Conservation (phyloP, 805 yeast species). For the Wickerhamomyces bovis region DNA sequence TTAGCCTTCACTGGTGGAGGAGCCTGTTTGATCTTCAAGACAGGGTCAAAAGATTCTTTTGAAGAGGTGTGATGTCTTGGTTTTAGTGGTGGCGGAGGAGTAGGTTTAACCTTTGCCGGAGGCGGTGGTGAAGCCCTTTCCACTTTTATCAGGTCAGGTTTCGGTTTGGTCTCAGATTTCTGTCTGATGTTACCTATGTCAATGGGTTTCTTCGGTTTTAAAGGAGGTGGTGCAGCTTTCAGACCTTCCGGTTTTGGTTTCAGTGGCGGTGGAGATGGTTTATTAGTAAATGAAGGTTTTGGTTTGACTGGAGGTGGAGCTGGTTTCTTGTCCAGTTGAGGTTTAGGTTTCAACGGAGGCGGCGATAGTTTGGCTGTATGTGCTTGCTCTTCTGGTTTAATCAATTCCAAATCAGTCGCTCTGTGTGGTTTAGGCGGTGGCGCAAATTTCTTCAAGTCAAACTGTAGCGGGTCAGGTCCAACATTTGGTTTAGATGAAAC, state of each 20-base stretch:
- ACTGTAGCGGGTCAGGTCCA: neutral
- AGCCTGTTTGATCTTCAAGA: neutral
- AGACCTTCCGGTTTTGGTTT: slow-evolving; percentile 9
- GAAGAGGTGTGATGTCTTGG: neutral
- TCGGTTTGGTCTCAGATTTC: neutral
- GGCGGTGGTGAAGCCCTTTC: neutral
- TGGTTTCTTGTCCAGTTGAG: slow-evolving; percentile 6
- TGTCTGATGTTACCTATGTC: neutral
- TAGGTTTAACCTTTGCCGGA: slow-evolving; percentile 2
- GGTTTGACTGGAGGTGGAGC: slow-evolving; percentile 11
- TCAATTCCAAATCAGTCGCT: neutral
- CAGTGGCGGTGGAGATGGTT: slow-evolving; percentile 7
- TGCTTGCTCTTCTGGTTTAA: neutral
- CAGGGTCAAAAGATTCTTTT: neutral
- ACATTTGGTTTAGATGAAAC: neutral
- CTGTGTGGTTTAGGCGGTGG: neutral
- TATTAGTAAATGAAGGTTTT: slow-evolving; percentile 3
- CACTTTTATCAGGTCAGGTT: neutral
- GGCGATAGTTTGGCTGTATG: slow-evolving; percentile 8
- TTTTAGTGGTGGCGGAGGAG: neutral
- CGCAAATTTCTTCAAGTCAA: neutral
- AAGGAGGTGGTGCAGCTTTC: slow-evolving; percentile 9
- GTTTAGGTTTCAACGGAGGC: slow-evolving; percentile 27
- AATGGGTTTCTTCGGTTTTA: slow-evolving; percentile 9
- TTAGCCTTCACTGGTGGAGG: neutral